Conservation (phyloP, 2,329 filamentous ascomycete species). For the Trichoderma asperellum region DNA sequence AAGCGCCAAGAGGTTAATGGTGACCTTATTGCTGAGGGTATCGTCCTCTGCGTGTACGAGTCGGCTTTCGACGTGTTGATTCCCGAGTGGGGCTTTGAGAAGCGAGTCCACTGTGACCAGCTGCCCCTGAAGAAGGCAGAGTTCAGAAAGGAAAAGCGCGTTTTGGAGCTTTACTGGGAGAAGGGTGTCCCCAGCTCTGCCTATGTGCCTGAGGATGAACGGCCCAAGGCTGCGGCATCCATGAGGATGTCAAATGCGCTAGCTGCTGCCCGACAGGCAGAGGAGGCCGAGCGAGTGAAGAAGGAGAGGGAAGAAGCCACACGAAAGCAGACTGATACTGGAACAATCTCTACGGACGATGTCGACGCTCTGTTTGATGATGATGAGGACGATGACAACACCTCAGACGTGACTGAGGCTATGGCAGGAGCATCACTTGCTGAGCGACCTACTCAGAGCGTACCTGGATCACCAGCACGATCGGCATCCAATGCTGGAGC, state of each 20-base stretch:
- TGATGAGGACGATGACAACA: constrained; percentile 79
- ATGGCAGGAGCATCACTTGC: constrained; percentile 88
- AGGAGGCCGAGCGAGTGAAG: constrained; percentile 77
- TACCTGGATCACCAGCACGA: constrained; percentile 86
- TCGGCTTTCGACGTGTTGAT: constrained; percentile 98
- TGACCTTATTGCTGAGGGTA: constrained; percentile 92
- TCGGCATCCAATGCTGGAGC: constrained; percentile 68
- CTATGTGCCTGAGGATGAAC: constrained; percentile 95
- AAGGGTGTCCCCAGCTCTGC: constrained; percentile 96
- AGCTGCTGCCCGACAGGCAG: constrained; percentile 77
- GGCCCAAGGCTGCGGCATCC: constrained; percentile 78
- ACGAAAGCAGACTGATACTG: constrained; percentile 91
- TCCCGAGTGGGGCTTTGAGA: constrained; percentile 98
- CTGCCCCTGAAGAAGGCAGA: constrained; percentile 98
- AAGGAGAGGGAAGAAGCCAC: constrained; percentile 90
- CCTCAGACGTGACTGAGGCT: constrained; percentile 85
- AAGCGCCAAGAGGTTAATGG: constrained; percentile 83
- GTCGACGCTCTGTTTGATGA: constrained; percentile 96
- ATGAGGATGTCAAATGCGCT: constrained; percentile 75
- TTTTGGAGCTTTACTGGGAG: constrained; percentile 98
- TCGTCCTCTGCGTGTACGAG: constrained; percentile 96
- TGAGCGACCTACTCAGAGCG: constrained; percentile 92
- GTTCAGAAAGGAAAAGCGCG: constrained; percentile 92
- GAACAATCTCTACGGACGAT: constrained; percentile 90
- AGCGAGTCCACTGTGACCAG: constrained; percentile 98